phyloP scores from a whole-genome alignment of 1,284 basidiomycete species.

The Ustilago loliicola region DNA sequence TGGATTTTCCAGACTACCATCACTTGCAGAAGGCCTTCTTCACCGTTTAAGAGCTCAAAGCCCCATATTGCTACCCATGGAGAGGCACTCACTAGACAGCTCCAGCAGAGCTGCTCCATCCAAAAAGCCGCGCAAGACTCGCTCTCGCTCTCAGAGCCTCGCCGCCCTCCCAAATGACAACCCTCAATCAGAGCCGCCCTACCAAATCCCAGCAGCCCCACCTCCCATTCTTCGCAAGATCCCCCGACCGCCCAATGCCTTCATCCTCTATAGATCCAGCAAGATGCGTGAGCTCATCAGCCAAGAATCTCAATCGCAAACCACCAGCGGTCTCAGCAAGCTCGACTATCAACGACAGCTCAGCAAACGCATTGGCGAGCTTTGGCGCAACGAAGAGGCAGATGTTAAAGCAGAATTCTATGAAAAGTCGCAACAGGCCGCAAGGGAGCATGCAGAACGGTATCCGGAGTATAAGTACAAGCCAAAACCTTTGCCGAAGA shows the following conservation, averaged over 20 bases:
- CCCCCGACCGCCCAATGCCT: slow-evolving; percentile 46
- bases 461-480: slow-evolving; percentile 46
- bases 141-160: slow-evolving; percentile 24
- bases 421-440: slow-evolving; percentile 33
- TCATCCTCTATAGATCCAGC: slow-evolving; percentile 43
- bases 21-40: background rate
- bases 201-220: background rate
- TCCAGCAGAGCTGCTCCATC: slow-evolving; percentile 11
- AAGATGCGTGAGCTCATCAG: slow-evolving; percentile 35
- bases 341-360: slow-evolving; percentile 45
- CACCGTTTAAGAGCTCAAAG: background rate
- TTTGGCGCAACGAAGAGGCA: slow-evolving; percentile 31
- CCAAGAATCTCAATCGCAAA: background rate
- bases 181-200: background rate
- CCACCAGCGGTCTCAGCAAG: slow-evolving; percentile 26
- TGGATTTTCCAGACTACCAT: background rate
- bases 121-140: background rate
- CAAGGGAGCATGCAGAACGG: slow-evolving; percentile 25
- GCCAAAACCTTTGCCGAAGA: slow-evolving; percentile 29
- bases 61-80: slow-evolving; percentile 3
- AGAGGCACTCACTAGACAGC: slow-evolving; percentile 9
- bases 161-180: background rate
- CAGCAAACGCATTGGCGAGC: slow-evolving; percentile 37
- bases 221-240: slow-evolving; percentile 34
- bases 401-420: slow-evolving; percentile 37